Percentiles rank a stretch among this genome's conserved stretches.
phyloP scores from a whole-genome alignment of 257 asterid genomes.

The Coffea canephora region DNA sequence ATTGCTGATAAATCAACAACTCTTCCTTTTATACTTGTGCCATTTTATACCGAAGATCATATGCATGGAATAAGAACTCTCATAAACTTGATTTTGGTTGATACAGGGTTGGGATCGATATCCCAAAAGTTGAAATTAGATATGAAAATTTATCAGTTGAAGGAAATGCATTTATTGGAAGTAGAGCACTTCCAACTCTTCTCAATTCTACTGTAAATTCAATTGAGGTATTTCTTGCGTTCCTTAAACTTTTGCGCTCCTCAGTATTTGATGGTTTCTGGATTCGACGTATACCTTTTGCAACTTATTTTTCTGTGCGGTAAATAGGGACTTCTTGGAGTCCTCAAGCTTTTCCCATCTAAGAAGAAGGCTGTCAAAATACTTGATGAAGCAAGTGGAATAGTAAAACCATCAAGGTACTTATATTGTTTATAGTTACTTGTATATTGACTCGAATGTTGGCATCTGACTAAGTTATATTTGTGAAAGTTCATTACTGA shows the following conservation, averaged over 20 bases:
- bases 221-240: conserved; percentile 44
- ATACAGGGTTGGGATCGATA: conserved; percentile 60
- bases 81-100: neutral
- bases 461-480: neutral
- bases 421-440: neutral
- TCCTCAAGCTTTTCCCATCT: conserved; percentile 52
- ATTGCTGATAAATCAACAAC: neutral
- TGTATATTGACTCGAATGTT: neutral
- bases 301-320: conserved; percentile 2
- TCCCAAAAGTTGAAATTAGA: conserved; percentile 63
- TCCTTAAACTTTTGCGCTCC: neutral
- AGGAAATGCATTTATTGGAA: conserved; percentile 68
- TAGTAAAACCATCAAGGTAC: conserved; percentile 61
- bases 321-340: conserved; percentile 53
- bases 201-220: conserved; percentile 58
- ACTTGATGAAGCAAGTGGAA: conserved; percentile 43
- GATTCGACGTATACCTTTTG: too few relatives aligned
- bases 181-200: conserved; percentile 85
- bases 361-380: conserved; percentile 46
- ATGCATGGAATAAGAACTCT: neutral
- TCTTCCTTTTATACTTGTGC: neutral
- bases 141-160: conserved; percentile 62
- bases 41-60: neutral
- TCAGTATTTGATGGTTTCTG: neutral
- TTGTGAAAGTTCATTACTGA: neutral